Percentiles rank a stretch among this genome's conserved stretches.
Conservation (phyloP, 2,329 filamentous ascomycete genomes). For the Fusarium equiseti region DNA sequence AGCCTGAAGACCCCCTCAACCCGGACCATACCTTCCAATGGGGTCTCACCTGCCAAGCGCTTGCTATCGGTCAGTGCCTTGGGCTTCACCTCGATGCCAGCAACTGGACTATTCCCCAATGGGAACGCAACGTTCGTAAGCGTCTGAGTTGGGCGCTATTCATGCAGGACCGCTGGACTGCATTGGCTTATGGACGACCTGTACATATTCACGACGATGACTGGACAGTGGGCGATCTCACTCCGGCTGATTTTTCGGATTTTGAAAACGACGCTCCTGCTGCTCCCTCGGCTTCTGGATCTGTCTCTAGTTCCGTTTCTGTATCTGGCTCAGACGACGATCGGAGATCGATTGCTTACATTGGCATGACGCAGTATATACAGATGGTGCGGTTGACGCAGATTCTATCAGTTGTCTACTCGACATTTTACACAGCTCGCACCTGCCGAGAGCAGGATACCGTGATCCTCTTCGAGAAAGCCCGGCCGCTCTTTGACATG, state of each 20-base stretch:
- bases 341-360: constrained; percentile 51
- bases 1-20: constrained; percentile 51
- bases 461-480: constrained; percentile 57
- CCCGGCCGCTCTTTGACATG: constrained; percentile 61
- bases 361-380: constrained; percentile 57
- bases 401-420: constrained; percentile 61
- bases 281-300: constrained; percentile 17
- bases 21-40: constrained; percentile 52
- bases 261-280: constrained; percentile 36
- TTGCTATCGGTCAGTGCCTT: constrained; percentile 64
- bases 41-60: constrained; percentile 59
- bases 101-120: constrained; percentile 67
- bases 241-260: constrained; percentile 52
- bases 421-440: constrained; percentile 57
- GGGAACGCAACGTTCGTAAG: constrained; percentile 68
- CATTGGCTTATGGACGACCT: constrained; percentile 48
- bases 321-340: constrained; percentile 45
- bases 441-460: constrained; percentile 50
- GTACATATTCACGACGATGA: constrained; percentile 50
- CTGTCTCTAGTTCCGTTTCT: constrained; percentile 30
- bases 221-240: constrained; percentile 47
- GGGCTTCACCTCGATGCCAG: constrained; percentile 68
- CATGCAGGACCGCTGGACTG: constrained; percentile 70
- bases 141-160: constrained; percentile 70
- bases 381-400: constrained; percentile 61